These are phyloP conservation scores for Erysiphe pisi DNA, from an alignment of 2,329 filamentous ascomycete species.

Conservation along the genomic window DNA sequence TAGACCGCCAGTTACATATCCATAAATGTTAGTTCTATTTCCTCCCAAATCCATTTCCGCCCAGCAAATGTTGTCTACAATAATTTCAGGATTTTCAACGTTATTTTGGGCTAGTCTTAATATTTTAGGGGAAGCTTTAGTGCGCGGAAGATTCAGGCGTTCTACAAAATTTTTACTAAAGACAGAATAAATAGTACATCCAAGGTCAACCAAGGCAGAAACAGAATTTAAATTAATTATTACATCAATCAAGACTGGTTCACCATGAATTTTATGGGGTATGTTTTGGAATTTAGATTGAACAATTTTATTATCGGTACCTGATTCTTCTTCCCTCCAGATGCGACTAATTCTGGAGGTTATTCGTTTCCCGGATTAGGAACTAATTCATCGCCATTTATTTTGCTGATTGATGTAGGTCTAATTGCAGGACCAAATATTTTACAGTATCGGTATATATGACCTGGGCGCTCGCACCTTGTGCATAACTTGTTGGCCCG, in stretches of 20 bases:
- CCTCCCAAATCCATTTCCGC: neutral
- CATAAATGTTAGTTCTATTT: neutral
- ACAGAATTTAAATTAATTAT: constrained; percentile 3
- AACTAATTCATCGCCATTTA: too few species aligned
- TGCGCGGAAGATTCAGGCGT: neutral
- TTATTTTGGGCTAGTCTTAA: neutral
- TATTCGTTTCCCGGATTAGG: neutral
- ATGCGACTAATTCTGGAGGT: neutral
- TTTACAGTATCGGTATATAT: too few species aligned
- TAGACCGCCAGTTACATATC: neutral
- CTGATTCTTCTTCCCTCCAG: neutral
- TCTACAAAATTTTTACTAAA: neutral
- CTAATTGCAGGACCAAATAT: too few species aligned
- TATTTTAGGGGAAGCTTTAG: neutral
- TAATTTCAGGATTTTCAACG: neutral
- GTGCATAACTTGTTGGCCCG: too few species aligned
- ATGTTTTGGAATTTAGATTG: neutral
- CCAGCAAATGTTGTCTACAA: neutral
- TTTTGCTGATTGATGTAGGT: too few species aligned
- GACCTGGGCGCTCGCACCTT: too few species aligned
- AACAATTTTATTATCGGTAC: neutral
- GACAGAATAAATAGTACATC: constrained; percentile 1
- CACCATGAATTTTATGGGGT: neutral
- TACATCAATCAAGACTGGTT: neutral
- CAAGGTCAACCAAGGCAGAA: constrained; percentile 10